Conservation (phyloP, 257 asterid species). For the Craterostigma plantagineum region DNA sequence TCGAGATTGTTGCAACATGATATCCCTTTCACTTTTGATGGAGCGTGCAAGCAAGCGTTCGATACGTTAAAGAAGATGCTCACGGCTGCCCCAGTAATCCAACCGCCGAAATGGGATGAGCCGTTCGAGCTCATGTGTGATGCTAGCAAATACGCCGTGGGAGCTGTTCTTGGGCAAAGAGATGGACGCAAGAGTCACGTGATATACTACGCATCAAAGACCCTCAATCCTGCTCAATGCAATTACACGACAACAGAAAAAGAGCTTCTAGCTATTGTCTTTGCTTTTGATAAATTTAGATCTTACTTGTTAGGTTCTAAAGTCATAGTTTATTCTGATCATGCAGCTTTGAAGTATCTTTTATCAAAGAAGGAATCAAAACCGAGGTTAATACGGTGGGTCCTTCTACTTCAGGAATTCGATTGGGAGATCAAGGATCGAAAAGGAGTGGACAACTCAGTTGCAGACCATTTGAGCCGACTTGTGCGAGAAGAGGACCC, state of each 20-base stretch:
- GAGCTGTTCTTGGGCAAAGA: not conserved
- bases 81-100: not conserved
- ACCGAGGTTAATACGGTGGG: slow-evolving; percentile 1
- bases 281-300: slow-evolving; percentile 1
- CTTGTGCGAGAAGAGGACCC: not conserved
- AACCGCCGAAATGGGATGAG: not conserved
- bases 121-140: slow-evolving; percentile 2
- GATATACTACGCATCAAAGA: not conserved
- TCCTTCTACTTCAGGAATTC: slow-evolving; percentile 1
- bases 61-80: not conserved
- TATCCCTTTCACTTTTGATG: not conserved
- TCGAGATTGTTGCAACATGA: not conserved
- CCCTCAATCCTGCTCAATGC: not conserved
- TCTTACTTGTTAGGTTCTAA: not conserved
- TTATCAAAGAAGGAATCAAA: not conserved
- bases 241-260: slow-evolving; percentile 1
- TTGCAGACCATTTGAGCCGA: not conserved
- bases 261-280: not conserved
- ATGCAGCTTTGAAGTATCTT: not conserved
- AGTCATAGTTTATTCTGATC: not conserved
- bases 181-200: not conserved
- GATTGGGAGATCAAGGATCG: slow-evolving; percentile 4
- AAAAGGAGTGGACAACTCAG: not conserved
- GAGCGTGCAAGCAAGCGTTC: not conserved
- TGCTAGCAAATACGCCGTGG: not conserved